Percentiles rank a stretch among this genome's conserved stretches.
Conservation (phyloP, 768 basidiomycete genomes). For the Porpolomopsis calyptriformis region DNA sequence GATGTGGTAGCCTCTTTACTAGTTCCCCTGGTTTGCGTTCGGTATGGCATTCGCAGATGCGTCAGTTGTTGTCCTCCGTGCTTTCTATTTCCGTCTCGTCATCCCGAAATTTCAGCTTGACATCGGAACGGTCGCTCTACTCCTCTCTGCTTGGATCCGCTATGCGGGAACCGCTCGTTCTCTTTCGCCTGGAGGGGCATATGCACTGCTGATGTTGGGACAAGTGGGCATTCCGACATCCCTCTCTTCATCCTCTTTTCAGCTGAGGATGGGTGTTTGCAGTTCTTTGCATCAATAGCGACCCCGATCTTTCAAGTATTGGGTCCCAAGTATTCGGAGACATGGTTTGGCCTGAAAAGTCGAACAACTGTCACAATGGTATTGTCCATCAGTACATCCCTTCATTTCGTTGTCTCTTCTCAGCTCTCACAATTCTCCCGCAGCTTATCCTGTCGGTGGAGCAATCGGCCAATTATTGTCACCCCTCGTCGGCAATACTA, state of each 20-base stretch:
- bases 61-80: conserved; percentile 17
- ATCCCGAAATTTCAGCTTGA: conserved; percentile 39
- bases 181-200: conserved; percentile 41
- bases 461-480: conserved; percentile 67
- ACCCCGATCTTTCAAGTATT: conserved; percentile 71
- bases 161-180: conserved; percentile 57
- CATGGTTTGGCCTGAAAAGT: conserved; percentile 69
- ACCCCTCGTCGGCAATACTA: conserved; percentile 43
- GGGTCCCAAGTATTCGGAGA: conserved; percentile 73
- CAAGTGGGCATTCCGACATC: conserved; percentile 38
- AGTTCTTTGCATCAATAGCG: conserved; percentile 55
- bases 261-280: not conserved
- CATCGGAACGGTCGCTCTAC: conserved; percentile 39
- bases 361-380: conserved; percentile 70
- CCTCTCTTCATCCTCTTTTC: too few relatives aligned
- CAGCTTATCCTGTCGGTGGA: conserved; percentile 66
- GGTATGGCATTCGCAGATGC: conserved; percentile 51
- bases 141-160: conserved; percentile 67
- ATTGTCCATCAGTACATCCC: conserved; percentile 35
- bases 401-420: not conserved
- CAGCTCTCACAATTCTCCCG: conserved; percentile 3
- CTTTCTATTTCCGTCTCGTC: not conserved
- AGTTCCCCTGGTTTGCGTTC: conserved; percentile 45
- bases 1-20: conserved; percentile 54
- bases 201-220: conserved; percentile 57